Conservation (phyloP, 2,329 filamentous ascomycete species). For the Fusarium mexicanum region DNA sequence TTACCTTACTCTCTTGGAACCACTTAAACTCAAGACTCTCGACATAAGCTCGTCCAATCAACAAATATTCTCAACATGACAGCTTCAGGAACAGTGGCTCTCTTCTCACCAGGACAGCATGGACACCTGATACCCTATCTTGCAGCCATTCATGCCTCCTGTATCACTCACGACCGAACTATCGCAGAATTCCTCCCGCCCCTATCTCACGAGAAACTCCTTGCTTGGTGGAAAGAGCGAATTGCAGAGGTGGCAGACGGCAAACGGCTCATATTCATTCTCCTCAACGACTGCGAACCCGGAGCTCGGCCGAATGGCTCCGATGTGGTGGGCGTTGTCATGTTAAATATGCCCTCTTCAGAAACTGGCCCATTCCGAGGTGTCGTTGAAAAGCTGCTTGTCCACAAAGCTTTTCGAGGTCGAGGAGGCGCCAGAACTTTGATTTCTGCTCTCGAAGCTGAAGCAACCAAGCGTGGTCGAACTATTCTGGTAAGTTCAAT, state of each 20-base stretch:
- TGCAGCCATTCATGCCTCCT: conserved; percentile 66
- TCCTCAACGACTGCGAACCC: conserved; percentile 52
- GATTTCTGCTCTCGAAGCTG: conserved; percentile 63
- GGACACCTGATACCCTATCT: conserved; percentile 64
- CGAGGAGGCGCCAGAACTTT: conserved; percentile 62
- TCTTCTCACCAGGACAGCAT: conserved; percentile 58
- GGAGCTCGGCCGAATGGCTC: conserved; percentile 51
- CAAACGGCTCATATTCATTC: conserved; percentile 62
- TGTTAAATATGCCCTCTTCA: conserved; percentile 60
- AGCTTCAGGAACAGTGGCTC: conserved; percentile 48
- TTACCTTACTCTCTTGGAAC: not conserved
- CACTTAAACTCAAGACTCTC: not conserved
- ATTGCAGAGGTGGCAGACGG: conserved; percentile 58
- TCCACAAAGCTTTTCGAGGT: conserved; percentile 61
- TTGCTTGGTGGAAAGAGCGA: conserved; percentile 65
- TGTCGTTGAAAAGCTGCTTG: conserved; percentile 66
- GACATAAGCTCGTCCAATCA: not conserved
- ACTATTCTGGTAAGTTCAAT: conserved; percentile 61
- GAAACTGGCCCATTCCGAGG: conserved; percentile 68
- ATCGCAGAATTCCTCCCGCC: conserved; percentile 70
- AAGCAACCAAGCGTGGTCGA: conserved; percentile 60
- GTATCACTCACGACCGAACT: conserved; percentile 66
- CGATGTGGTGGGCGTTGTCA: conserved; percentile 65
- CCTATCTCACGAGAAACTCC: conserved; percentile 63
- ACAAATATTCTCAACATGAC: conserved; percentile 39